A percentile compares a stretch with the other conserved stretches of the same genome.
Evolutionary conservation across 352 stramenopile species (phyloP).

Genomic region (Phytophthora tentaculata): DNA sequence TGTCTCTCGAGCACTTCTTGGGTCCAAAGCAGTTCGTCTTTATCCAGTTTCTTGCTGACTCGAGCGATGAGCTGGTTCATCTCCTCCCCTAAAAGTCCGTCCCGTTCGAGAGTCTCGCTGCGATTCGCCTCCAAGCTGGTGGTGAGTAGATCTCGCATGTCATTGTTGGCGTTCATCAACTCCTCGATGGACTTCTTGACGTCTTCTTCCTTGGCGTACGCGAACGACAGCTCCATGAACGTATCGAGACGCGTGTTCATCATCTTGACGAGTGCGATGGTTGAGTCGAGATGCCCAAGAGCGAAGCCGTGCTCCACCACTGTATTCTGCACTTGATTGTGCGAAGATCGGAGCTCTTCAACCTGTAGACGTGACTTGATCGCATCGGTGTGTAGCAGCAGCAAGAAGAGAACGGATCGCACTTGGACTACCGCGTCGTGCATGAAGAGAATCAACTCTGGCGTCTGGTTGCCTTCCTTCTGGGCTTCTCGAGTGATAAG

Average conservation of each 20-base stretch:
- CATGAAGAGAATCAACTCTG: conserved; percentile 37
- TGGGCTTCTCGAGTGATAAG: conserved; percentile 26
- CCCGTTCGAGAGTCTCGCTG: conserved; percentile 51
- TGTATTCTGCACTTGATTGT: conserved; percentile 38
- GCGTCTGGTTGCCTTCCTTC: conserved; percentile 21
- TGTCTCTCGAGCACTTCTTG: conserved; percentile 72
- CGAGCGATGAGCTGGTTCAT: conserved; percentile 65
- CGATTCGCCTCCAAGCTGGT: conserved; percentile 57
- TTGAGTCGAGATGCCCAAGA: conserved; percentile 57
- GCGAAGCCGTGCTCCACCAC: conserved; percentile 54
- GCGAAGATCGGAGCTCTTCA: conserved; percentile 35
- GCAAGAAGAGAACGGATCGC: conserved; percentile 56
- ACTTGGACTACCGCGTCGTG: conserved; percentile 69
- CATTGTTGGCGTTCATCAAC: conserved; percentile 53
- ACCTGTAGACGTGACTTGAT: conserved; percentile 47
- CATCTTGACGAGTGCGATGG: conserved; percentile 64
- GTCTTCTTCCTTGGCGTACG: conserved; percentile 76
- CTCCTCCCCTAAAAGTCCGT: conserved; percentile 62
- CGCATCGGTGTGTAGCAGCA: conserved; percentile 50
- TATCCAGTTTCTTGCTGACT: conserved; percentile 79
- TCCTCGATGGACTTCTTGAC: conserved; percentile 79
- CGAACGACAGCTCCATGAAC: conserved; percentile 70
- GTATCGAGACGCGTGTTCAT: conserved; percentile 66
- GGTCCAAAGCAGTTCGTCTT: conserved; percentile 80
- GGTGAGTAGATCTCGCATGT: conserved; percentile 47